These are phyloP conservation scores for Backusella circina DNA, from an alignment of 192 early-diverging fungal genomes.

Conservation along the genomic window DNA sequence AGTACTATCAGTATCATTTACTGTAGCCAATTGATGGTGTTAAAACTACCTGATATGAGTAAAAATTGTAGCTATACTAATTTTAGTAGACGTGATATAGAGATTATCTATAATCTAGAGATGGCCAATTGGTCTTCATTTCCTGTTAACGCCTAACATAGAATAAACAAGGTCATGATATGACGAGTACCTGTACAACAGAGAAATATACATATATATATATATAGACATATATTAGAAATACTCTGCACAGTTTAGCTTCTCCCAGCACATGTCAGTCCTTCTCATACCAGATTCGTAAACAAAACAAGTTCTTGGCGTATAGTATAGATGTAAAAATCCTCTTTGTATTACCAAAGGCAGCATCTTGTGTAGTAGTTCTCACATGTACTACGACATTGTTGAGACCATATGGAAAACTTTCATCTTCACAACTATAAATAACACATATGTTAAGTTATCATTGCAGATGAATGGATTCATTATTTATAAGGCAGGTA, in stretches of 20 bases:
- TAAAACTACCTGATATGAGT: too few species aligned
- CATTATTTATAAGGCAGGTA: too few species aligned
- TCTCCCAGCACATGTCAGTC: neutral
- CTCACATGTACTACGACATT: neutral
- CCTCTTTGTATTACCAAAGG: neutral
- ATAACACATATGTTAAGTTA: neutral
- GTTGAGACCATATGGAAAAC: neutral
- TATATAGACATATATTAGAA: too few species aligned
- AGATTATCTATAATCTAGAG: neutral
- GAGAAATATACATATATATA: too few species aligned
- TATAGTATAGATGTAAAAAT: neutral
- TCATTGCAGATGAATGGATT: too few species aligned
- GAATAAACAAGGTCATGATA: too few species aligned
- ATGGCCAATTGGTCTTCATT: neutral
- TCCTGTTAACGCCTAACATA: too few species aligned
- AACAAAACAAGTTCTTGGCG: neutral
- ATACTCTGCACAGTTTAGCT: neutral
- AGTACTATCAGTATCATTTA: too few species aligned
- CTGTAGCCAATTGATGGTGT: too few species aligned
- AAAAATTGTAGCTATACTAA: too few species aligned
- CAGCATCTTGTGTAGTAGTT: neutral
- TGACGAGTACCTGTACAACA: too few species aligned
- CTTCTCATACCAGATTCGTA: neutral
- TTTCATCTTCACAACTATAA: neutral
- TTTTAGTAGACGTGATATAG: too few species aligned